phyloP scores from a whole-genome alignment of 352 stramenopile genomes.

The Phytophthora europaea region DNA sequence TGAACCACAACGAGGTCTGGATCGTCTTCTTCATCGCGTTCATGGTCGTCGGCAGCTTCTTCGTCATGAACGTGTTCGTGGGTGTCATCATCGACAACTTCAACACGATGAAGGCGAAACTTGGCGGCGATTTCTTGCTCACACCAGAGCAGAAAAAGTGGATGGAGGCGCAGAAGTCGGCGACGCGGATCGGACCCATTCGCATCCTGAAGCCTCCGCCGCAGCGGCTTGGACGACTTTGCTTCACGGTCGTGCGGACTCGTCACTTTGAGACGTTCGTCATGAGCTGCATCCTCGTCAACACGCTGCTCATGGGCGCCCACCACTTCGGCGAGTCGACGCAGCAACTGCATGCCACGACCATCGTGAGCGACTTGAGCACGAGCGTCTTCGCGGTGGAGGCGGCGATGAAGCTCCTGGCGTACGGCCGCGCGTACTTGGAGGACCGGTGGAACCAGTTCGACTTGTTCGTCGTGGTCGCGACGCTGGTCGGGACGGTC shows the following conservation, averaged over 20 bases:
- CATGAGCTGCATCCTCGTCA: slow-evolving; percentile 88
- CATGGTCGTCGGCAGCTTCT: slow-evolving; percentile 90
- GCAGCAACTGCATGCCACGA: slow-evolving; percentile 31
- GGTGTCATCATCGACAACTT: slow-evolving; percentile 96
- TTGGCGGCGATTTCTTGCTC: slow-evolving; percentile 77
- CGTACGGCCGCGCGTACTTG: slow-evolving; percentile 81
- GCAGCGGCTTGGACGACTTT: too few species aligned
- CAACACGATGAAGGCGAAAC: slow-evolving; percentile 82
- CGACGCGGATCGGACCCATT: slow-evolving; percentile 60
- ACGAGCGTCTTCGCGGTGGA: slow-evolving; percentile 88
- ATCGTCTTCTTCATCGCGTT: slow-evolving; percentile 9
- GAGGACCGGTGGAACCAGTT: slow-evolving; percentile 88
- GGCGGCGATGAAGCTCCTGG: slow-evolving; percentile 87
- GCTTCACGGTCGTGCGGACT: slow-evolving; percentile 61
- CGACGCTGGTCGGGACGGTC: slow-evolving; percentile 33
- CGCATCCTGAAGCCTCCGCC: too few species aligned
- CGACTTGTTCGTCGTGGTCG: slow-evolving; percentile 79
- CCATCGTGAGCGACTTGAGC: slow-evolving; percentile 84
- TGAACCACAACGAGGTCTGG: neutral
- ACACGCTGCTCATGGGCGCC: slow-evolving; percentile 89
- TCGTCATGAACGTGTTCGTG: slow-evolving; percentile 93
- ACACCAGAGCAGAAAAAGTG: slow-evolving; percentile 91
- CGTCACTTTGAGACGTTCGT: slow-evolving; percentile 79
- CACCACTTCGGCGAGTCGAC: slow-evolving; percentile 83
- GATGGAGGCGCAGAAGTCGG: slow-evolving; percentile 67